Conservation (phyloP, 257 asterid genomes). For the Mentha longifolia region DNA sequence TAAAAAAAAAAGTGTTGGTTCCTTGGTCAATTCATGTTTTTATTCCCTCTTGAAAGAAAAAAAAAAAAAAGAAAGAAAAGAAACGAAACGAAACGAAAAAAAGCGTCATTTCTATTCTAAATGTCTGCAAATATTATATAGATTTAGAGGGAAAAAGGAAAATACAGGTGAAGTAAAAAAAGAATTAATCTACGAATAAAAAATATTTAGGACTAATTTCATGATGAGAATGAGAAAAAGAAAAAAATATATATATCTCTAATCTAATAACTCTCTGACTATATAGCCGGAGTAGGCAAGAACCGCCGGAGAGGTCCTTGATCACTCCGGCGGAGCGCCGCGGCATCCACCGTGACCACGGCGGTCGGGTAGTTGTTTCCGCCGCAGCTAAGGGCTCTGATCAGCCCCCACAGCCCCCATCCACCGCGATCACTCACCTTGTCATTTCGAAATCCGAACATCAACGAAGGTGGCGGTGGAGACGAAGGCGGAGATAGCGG, state of each 20-base stretch:
- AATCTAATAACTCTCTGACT: conserved; percentile 5
- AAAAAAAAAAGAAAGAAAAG: too few species aligned
- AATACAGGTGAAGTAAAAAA: neutral
- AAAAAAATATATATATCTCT: neutral
- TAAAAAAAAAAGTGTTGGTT: neutral
- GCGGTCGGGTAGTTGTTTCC: conserved; percentile 31
- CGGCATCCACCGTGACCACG: conserved; percentile 27
- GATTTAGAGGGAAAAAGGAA: neutral
- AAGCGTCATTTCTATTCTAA: neutral
- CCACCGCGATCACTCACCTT: conserved; percentile 27
- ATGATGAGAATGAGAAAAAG: too few species aligned
- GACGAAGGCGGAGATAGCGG: conserved; percentile 21
- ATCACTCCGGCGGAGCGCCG: conserved; percentile 11
- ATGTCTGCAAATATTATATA: neutral
- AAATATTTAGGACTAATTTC: neutral
- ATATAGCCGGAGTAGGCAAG: neutral
- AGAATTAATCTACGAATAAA: neutral
- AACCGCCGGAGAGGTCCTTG: neutral
- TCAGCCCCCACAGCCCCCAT: conserved; percentile 51
- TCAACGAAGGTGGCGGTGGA: conserved; percentile 20
- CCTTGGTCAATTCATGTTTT: neutral
- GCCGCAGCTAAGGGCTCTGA: conserved; percentile 60
- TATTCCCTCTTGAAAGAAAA: neutral
- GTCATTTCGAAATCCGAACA: neutral
- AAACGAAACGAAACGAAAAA: too few species aligned